Percentiles rank a stretch among this genome's conserved stretches.
phyloP scores from a whole-genome alignment of 169 alveolate species.

The Theileria equi region DNA sequence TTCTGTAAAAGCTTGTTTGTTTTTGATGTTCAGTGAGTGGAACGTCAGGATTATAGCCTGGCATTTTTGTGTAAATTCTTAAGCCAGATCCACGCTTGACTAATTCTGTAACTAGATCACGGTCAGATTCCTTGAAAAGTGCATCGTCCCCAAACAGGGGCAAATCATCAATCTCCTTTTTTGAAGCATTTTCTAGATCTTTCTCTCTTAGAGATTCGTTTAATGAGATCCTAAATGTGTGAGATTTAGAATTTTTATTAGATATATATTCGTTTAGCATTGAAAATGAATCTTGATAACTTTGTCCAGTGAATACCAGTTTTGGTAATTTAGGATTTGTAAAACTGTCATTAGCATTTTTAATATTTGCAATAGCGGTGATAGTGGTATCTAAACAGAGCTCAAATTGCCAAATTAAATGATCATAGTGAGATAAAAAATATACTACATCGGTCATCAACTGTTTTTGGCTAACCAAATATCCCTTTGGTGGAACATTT shows the following conservation, averaged over 20 bases:
- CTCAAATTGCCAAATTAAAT: slow-evolving; percentile 37
- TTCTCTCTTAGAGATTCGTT: neutral
- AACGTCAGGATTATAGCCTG: no score
- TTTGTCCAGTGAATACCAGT: slow-evolving; percentile 4
- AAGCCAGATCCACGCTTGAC: slow-evolving; percentile 17
- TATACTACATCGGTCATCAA: slow-evolving; percentile 24
- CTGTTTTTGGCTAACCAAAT: neutral
- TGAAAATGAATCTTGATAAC: slow-evolving; percentile 4
- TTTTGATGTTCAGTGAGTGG: slow-evolving; percentile 29
- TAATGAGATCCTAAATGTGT: neutral
- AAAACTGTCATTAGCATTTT: slow-evolving; percentile 10
- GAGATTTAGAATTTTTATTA: neutral
- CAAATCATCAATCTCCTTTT: neutral
- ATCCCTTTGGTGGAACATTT: neutral
- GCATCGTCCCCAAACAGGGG: slow-evolving; percentile 50
- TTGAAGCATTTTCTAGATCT: neutral
- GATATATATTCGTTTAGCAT: neutral
- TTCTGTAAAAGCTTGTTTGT: slow-evolving; percentile 12
- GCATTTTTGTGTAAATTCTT: slow-evolving; percentile 31
- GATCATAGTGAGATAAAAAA: slow-evolving; percentile 14
- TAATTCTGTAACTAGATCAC: slow-evolving; percentile 33
- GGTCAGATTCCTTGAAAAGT: slow-evolving; percentile 21
- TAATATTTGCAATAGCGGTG: slow-evolving; percentile 10
- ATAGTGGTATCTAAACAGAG: slow-evolving; percentile 9
- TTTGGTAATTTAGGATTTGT: slow-evolving; percentile 37